Evolutionary conservation across 495 filamentous ascomycete species (phyloP), one percentile per base, ranked within the genome.

Genomic region (Xylaria bambusicola): DNA sequence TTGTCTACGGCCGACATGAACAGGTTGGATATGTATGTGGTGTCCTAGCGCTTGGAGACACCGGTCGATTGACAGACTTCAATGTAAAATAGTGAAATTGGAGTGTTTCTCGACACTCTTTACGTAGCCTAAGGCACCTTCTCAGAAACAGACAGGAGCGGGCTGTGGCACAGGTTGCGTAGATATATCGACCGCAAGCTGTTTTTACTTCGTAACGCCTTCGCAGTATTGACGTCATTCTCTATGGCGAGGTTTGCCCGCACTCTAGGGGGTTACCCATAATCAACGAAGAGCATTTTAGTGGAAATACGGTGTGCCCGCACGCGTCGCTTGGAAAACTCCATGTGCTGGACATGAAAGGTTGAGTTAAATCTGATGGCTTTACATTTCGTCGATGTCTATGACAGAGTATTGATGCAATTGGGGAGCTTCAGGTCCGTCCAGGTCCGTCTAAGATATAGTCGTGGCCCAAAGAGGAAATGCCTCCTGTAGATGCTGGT

Each of bases 1-100:
- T 58, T 67, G 1, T 63, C 51, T 21, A 61, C 46, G 3, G 60
- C 44, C 3, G 63, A 60, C 46, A 56, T 26, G 26, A 58, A 64
- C 17, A 62, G 59, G 24, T n/a, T 24, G 13, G 0, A 23, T 24
- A 24, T 21, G 13, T 1, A 23, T 45, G 31, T 29, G 10, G 24
- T n/a, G 12, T 31, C 3, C 1, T 20, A 27, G 29, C 47, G 21
- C 21, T n/a, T n/a, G n/a, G n/a, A n/a, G n/a, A n/a, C n/a, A n/a
- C n/a, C n/a, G n/a, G n/a, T n/a, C n/a, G n/a, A n/a, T n/a, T n/a
- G n/a, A n/a, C n/a, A n/a, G n/a, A n/a, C n/a, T n/a, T n/a, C n/a
- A n/a, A n/a, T n/a, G n/a, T n/a, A n/a, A n/a, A n/a, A n/a, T n/a
- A n/a, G n/a, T n/a, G n/a, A n/a, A n/a, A n/a, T n/a, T n/a, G n/a